phyloP scores from a whole-genome alignment of 768 basidiomycete genomes.

The Collybia nuda region DNA sequence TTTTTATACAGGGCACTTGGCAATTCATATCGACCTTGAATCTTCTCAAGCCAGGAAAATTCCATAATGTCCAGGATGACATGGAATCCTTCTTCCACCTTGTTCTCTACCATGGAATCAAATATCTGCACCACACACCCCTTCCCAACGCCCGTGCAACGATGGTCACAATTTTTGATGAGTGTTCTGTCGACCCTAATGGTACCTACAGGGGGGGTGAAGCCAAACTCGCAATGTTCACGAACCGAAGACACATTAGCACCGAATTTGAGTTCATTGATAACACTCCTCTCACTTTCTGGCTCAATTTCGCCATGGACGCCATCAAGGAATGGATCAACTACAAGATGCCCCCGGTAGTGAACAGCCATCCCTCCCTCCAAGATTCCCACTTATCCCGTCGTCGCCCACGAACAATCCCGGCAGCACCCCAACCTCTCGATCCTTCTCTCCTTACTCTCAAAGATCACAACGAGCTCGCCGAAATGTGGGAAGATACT shows the following conservation, averaged over 20 bases:
- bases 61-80: neutral
- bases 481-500: too few relatives aligned
- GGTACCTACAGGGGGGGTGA: neutral
- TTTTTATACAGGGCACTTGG: conserved; percentile 1
- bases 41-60: neutral
- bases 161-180: conserved; percentile 1
- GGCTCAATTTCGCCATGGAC: neutral
- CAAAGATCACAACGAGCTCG: too few relatives aligned
- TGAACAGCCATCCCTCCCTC: too few relatives aligned
- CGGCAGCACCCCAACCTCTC: too few relatives aligned
- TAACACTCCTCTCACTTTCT: neutral
- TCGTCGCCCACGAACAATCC: too few relatives aligned
- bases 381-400: too few relatives aligned
- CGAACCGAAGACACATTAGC: neutral
- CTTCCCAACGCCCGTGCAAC: neutral
- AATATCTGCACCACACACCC: neutral
- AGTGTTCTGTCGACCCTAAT: neutral
- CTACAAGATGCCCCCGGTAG: too few relatives aligned
- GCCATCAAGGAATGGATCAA: neutral
- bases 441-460: too few relatives aligned
- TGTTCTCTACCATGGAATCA: conserved; percentile 1
- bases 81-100: neutral
- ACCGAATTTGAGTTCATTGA: neutral
- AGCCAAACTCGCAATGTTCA: neutral
- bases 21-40: conserved; percentile 5